phyloP scores from a whole-genome alignment of 78 protist species.

The Speleostelium caveatum region DNA sequence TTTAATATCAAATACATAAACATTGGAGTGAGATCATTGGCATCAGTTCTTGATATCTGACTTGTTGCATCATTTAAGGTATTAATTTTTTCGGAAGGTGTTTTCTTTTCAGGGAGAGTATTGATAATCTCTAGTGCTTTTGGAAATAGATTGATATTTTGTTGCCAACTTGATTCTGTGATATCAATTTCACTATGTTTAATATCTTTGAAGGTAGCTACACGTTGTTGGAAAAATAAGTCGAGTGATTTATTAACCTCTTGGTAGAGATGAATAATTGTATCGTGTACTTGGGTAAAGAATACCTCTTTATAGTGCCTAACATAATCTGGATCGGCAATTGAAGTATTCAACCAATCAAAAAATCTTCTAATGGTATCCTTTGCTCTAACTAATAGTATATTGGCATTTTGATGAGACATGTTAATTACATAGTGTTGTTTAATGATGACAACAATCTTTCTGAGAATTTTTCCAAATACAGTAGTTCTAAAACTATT shows the following conservation, averaged over 20 bases:
- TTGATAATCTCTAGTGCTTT: conserved; percentile 38
- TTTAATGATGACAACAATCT: conserved; percentile 20
- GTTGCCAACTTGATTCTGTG: conserved; percentile 46
- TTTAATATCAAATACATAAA: conserved; percentile 52
- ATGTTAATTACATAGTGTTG: conserved; percentile 59
- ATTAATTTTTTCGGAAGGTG: conserved; percentile 48
- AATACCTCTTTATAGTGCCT: conserved; percentile 23
- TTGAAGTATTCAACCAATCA: conserved; percentile 30
- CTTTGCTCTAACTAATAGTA: conserved; percentile 41
- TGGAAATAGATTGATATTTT: conserved; percentile 43
- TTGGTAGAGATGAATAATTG: conserved; percentile 57
- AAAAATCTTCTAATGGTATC: conserved; percentile 33
- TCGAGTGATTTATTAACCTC: conserved; percentile 56
- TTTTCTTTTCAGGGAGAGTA: conserved; percentile 19
- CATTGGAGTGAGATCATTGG: conserved; percentile 75
- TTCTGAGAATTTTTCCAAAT: conserved; percentile 28
- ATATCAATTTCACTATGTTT: conserved; percentile 37
- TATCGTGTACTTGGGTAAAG: conserved; percentile 47
- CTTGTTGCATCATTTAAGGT: conserved; percentile 53
- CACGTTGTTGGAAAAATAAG: conserved; percentile 40
- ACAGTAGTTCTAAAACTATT: not conserved
- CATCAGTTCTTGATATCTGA: conserved; percentile 52
- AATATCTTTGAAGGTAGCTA: conserved; percentile 21
- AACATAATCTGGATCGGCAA: conserved; percentile 10
- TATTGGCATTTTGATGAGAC: conserved; percentile 55